Percentiles rank a stretch among this genome's conserved stretches.
These are phyloP conservation scores for Fusarium sp. DNA, from an alignment of 2,329 filamentous ascomycete species.

Conservation along the genomic window DNA sequence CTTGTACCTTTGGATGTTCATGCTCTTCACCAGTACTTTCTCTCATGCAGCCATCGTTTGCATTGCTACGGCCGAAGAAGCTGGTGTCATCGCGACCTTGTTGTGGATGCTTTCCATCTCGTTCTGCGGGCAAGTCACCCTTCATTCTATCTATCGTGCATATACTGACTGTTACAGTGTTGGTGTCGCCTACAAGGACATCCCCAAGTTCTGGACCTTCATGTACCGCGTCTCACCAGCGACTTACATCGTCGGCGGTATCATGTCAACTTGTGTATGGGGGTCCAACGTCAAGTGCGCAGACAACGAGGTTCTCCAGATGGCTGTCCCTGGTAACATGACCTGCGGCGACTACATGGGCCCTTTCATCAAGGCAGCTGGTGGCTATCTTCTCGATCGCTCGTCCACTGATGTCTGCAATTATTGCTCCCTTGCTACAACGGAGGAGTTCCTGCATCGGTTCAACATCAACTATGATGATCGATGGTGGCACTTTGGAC, in stretches of 20 bases:
- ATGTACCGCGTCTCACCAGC: slow-evolving; percentile 76
- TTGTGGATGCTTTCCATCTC: slow-evolving; percentile 42
- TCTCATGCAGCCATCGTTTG: slow-evolving; percentile 40
- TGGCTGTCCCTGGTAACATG: slow-evolving; percentile 61
- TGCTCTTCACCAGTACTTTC: slow-evolving; percentile 43
- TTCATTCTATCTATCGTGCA: rapidly evolving
- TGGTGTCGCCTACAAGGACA: slow-evolving; percentile 62
- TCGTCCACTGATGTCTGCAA: slow-evolving; percentile 54
- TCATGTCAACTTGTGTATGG: slow-evolving; percentile 54
- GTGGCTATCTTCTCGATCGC: slow-evolving; percentile 59
- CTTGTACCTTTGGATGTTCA: slow-evolving; percentile 39
- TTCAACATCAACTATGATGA: slow-evolving; percentile 58
- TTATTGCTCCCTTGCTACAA: slow-evolving; percentile 53
- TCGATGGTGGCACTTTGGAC: slow-evolving; percentile 66
- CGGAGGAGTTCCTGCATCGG: slow-evolving; percentile 50
- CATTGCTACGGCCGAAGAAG: slow-evolving; percentile 35
- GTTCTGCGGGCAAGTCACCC: slow-evolving; percentile 49
- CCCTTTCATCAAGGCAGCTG: slow-evolving; percentile 52
- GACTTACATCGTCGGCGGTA: slow-evolving; percentile 72
- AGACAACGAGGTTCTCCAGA: slow-evolving; percentile 59
- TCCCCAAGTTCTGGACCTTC: slow-evolving; percentile 77
- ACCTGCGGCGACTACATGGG: slow-evolving; percentile 63
- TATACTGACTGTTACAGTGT: slow-evolving; percentile 56
- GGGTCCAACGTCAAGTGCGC: slow-evolving; percentile 39
- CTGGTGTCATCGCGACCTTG: slow-evolving; percentile 52